Evolutionary conservation across 306 rosid genomes (phyloP), one percentile per base, ranked within the genome.

Genomic region (Medicago arabica): DNA sequence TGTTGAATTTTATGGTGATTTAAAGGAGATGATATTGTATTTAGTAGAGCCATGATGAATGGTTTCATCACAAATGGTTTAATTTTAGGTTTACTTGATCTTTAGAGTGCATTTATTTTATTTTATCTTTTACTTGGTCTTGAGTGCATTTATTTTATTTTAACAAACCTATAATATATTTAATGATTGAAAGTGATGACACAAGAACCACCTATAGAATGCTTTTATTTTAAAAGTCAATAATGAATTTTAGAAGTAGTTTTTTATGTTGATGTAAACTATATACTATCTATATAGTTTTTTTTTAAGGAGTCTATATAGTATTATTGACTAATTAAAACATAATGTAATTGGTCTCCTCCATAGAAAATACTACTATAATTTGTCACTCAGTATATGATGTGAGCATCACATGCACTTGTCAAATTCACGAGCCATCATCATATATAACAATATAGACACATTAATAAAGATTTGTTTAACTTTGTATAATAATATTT

Each of bases 101-200:
- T 25, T 25, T 25, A 25, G 28, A 25, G 2, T 25, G 28, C 28
- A 25, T 25, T n/a, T n/a, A n/a, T n/a, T n/a, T n/a, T n/a, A n/a
- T n/a, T n/a, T n/a, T n/a, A n/a, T n/a, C n/a, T n/a, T n/a, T n/a
- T n/a, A n/a, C n/a, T n/a, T n/a, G n/a, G n/a, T n/a, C n/a, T n/a
- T n/a, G n/a, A n/a, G n/a, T n/a, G n/a, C n/a, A n/a, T n/a, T n/a
- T n/a, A n/a, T n/a, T n/a, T n/a, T n/a, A n/a, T n/a, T n/a, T 28
- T 28, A 23, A 23, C 2, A 23, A 23, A 23, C 14, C 7, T 51
- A 51, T 51, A 16, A 51, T 51, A 6, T 8, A 6, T 8, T 16
- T 17, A 51, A 51, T 51, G 58, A 51, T 51, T 51, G n/a, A 51
- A 51, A 51, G 58, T 15, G 23, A 51, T 51, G 21, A 51, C 58